Evolutionary conservation across 805 yeast species (phyloP).

Genomic region (Yamadazyma scolyti): DNA sequence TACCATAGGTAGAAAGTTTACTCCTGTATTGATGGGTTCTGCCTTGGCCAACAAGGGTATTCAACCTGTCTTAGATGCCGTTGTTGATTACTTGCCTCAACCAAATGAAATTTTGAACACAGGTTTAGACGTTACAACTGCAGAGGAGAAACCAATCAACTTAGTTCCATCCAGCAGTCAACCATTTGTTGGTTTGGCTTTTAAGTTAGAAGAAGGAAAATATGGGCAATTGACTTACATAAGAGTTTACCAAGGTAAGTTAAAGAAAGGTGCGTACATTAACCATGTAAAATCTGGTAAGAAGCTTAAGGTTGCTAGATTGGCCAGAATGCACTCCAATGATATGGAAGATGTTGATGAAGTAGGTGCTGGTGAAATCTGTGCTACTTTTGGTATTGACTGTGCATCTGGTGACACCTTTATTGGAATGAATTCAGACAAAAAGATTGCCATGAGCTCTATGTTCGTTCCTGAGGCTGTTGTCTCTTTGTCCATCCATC

Average conservation of each 20-base stretch:
- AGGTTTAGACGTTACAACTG: slow-evolving; percentile 74
- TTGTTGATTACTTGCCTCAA: slow-evolving; percentile 91
- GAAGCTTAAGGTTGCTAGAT: slow-evolving; percentile 85
- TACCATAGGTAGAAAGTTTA: slow-evolving; percentile 91
- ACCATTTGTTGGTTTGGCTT: slow-evolving; percentile 96
- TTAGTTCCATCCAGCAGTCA: slow-evolving; percentile 67
- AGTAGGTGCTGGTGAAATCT: slow-evolving; percentile 96
- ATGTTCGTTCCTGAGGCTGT: slow-evolving; percentile 99
- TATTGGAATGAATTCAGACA: slow-evolving; percentile 65
- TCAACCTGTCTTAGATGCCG: slow-evolving; percentile 94
- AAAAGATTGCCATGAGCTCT: slow-evolving; percentile 86
- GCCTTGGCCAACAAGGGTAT: slow-evolving; percentile 96
- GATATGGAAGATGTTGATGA: slow-evolving; percentile 98
- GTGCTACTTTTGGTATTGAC: slow-evolving; percentile 98
- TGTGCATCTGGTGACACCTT: slow-evolving; percentile 99
- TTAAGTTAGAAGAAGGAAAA: slow-evolving; percentile 96
- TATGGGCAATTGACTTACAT: slow-evolving; percentile 97
- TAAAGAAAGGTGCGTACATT: slow-evolving; percentile 87
- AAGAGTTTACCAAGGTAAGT: slow-evolving; percentile 93
- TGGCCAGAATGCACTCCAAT: slow-evolving; percentile 97
- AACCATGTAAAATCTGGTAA: slow-evolving; percentile 89
- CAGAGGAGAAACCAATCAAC: slow-evolving; percentile 58
- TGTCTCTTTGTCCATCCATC: slow-evolving; percentile 85
- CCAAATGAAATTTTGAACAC: slow-evolving; percentile 91
- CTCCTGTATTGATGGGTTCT: slow-evolving; percentile 99